Conservation (phyloP, 2,329 filamentous ascomycete species). For the Zymoseptoria crescenta region DNA sequence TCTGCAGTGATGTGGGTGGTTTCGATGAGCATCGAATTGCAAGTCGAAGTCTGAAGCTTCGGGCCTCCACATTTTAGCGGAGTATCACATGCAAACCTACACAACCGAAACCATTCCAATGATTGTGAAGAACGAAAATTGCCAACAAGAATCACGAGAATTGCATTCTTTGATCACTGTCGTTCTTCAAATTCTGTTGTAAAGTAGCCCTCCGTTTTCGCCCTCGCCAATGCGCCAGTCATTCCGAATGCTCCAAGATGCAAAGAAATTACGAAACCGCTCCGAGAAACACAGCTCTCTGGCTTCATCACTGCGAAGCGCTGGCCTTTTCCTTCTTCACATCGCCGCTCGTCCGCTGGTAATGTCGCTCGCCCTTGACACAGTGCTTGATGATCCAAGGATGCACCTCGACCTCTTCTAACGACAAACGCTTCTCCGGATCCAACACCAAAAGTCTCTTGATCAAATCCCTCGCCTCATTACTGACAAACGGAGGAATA, state of each 20-base stretch:
- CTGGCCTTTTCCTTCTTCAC: constrained; percentile 18
- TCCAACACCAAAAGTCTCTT: constrained; percentile 85
- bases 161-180: background rate
- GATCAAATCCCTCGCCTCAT: constrained; percentile 86
- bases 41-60: background rate
- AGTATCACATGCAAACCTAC: background rate
- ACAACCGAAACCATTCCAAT: background rate
- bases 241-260: background rate
- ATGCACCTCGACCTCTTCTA: constrained; percentile 81
- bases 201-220: background rate
- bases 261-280: constrained; percentile 5
- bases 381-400: constrained; percentile 98
- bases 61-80: background rate
- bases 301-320: background rate
- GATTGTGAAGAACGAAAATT: background rate
- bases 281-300: background rate
- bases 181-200: background rate
- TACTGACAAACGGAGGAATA: constrained; percentile 80
- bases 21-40: background rate
- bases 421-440: constrained; percentile 82
- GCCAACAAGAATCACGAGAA: background rate
- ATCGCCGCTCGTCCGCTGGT: constrained; percentile 35
- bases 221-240: background rate
- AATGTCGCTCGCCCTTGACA: constrained; percentile 45
- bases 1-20: background rate